Percentiles rank a stretch among this genome's conserved stretches.
These are phyloP conservation scores for Boletus semigastroideus DNA, from an alignment of 1,284 basidiomycete species.

Conservation along the genomic window DNA sequence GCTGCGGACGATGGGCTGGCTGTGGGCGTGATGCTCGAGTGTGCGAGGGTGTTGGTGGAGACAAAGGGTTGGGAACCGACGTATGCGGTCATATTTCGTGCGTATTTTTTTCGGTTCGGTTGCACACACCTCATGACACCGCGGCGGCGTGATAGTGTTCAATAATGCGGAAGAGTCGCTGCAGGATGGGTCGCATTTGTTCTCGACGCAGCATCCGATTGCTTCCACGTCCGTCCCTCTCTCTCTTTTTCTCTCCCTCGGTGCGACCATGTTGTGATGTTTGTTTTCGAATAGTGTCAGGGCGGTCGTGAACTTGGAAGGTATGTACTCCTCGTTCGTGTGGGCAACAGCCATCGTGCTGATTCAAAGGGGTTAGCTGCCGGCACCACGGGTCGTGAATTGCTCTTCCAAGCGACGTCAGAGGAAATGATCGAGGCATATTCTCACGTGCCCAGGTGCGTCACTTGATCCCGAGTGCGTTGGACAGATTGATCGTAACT, in stretches of 20 bases:
- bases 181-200: conserved; percentile 95
- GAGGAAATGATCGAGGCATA: conserved; percentile 94
- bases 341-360: neutral
- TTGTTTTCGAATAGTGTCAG: conserved; percentile 56
- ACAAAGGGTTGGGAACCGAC: conserved; percentile 73
- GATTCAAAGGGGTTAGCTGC: conserved; percentile 54
- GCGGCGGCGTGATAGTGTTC: conserved; percentile 63
- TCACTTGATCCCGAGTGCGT: neutral
- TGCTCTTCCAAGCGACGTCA: conserved; percentile 96
- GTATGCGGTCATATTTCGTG: conserved; percentile 84
- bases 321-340: conserved; percentile 32
- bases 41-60: conserved; percentile 77
- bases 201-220: conserved; percentile 82
- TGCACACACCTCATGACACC: neutral
- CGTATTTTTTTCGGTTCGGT: conserved; percentile 31
- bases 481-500: neutral
- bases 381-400: conserved; percentile 84
- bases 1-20: conserved; percentile 88
- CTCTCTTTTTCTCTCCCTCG: neutral
- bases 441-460: conserved; percentile 73
- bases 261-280: neutral
- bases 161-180: conserved; percentile 93
- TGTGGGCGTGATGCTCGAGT: conserved; percentile 92
- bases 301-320: conserved; percentile 92
- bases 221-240: conserved; percentile 58